Evolutionary conservation across 768 basidiomycete species (phyloP), one percentile per base, ranked within the genome.

Genomic region (Candolleomyces eurysporus): DNA sequence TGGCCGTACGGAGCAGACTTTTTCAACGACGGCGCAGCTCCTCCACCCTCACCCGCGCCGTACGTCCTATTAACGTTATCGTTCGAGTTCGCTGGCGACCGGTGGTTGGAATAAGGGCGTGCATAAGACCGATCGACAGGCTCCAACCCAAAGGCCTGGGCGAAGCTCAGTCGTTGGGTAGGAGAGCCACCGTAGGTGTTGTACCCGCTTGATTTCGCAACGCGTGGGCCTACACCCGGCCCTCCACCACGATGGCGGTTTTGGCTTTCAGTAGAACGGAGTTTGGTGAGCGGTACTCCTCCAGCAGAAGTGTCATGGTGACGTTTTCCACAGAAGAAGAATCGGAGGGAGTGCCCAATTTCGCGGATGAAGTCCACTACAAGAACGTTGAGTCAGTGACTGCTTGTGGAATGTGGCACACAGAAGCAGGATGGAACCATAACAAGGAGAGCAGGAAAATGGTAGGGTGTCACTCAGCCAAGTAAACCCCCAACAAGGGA

Each of bases 291-390:
- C 61, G 66, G 67, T n/a, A 31, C 14, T 21, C 68, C 61, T 53
- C 69, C 66, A 36, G 8, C 5, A 26, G 26, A 14, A 71, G 49
- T 6, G 61, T 55, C 6, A 71, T 71, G 45, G 71, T 74, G 31
- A 73, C 72, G 64, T 71, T 77, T 40, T 67, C 66, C 26, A 1
- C 77, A 74, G 59, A 82, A 65, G 74, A 87, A 92, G 76, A 84
- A 93, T 58, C 75, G 77, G 62, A 90, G 61, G 2, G 90, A 91
- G 60, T 76, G 71, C 32, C 69, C 68, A 19, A 93, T 92, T 73
- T 95, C 93, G 52, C 73, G 49, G 1, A 70, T 64, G 67, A 93
- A 92, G 68, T 94, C 91, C 63, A 75, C 87, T 89, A 58, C 16
- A 36, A 30, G 30, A 31, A 22, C 21, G 36, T n/a, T 58, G 45